phyloP scores from a whole-genome alignment of 2,329 filamentous ascomycete species.

The Mariannaea elegans region DNA sequence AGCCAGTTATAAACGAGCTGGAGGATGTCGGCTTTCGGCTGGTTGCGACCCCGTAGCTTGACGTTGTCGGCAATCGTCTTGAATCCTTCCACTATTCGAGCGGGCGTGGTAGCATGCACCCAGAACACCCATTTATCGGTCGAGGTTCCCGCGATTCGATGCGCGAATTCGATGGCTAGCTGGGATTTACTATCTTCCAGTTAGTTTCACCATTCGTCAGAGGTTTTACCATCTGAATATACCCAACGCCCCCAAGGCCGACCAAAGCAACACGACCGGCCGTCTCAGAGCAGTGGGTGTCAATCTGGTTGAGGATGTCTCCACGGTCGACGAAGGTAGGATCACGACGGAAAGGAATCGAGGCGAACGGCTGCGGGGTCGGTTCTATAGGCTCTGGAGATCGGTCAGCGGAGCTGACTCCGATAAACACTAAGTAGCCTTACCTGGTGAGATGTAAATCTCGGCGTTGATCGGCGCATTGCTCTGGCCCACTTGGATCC shows the following conservation, averaged over 20 bases:
- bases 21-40: slow-evolving; percentile 44
- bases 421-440: too few species aligned
- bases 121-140: slow-evolving; percentile 48
- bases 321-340: slow-evolving; percentile 41
- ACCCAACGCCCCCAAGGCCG: slow-evolving; percentile 45
- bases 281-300: slow-evolving; percentile 30
- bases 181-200: slow-evolving; percentile 35
- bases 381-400: not conserved
- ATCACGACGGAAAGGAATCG: slow-evolving; percentile 43
- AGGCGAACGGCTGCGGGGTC: not conserved
- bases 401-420: too few species aligned
- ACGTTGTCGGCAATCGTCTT: slow-evolving; percentile 44
- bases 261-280: slow-evolving; percentile 40
- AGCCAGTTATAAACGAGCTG: slow-evolving; percentile 44
- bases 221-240: not conserved
- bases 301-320: slow-evolving; percentile 38
- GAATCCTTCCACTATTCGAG: slow-evolving; percentile 47
- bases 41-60: slow-evolving; percentile 41
- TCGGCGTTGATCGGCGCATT: too few species aligned
- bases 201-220: not conserved
- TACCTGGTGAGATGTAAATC: too few species aligned
- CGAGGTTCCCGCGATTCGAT: slow-evolving; percentile 34
- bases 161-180: slow-evolving; percentile 48
- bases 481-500: too few species aligned
- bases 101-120: slow-evolving; percentile 46